Evolutionary conservation across 192 early-diverging fungal genomes (phyloP).

Genomic region (Rhizophagus clarus): DNA sequence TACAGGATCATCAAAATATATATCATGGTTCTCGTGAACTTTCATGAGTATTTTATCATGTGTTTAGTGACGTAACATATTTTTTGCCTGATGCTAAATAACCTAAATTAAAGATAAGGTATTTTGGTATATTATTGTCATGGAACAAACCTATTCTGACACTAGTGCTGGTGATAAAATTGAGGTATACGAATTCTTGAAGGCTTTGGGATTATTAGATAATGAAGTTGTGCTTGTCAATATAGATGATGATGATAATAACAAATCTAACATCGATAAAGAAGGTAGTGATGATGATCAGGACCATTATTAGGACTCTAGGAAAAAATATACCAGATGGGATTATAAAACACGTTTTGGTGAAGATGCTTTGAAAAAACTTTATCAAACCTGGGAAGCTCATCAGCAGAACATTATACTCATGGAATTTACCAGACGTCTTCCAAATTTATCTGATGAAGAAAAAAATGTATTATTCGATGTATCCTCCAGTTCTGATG

Average conservation of each 20-base stretch:
- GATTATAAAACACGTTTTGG: conserved; percentile 18
- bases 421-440: conserved; percentile 19
- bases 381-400: conserved; percentile 15
- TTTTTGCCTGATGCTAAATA: too few species aligned
- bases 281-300: neutral
- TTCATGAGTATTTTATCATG: conserved; percentile 15
- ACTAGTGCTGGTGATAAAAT: too few species aligned
- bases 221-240: neutral
- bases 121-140: too few species aligned
- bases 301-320: conserved; percentile 5
- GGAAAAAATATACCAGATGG: conserved; percentile 12
- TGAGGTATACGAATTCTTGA: too few species aligned
- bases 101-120: too few species aligned
- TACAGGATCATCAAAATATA: neutral
- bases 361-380: conserved; percentile 18
- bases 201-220: too few species aligned
- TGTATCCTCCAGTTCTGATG: neutral
- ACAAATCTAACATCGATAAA: neutral
- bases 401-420: conserved; percentile 5
- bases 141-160: too few species aligned
- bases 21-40: conserved; percentile 8
- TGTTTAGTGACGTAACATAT: too few species aligned
- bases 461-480: conserved; percentile 8
- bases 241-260: neutral
- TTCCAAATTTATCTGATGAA: neutral